A percentile compares a stretch with the other conserved stretches of the same genome.
phyloP scores from a whole-genome alignment of 73 alveolate genomes.

The Paramecium sexaurelia region DNA sequence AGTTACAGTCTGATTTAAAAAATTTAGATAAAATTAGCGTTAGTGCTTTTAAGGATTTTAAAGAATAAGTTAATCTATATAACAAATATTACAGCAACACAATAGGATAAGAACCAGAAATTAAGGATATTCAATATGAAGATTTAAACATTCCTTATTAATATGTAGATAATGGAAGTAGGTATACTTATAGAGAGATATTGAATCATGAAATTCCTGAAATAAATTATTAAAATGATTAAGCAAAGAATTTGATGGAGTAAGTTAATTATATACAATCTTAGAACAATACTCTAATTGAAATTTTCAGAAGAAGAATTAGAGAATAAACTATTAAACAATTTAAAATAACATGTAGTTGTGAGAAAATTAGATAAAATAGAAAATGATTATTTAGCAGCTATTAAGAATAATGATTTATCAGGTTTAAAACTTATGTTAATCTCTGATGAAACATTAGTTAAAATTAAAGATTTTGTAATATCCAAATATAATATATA shows the following conservation, averaged over 20 bases:
- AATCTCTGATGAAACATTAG: background rate
- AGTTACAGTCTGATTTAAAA: background rate
- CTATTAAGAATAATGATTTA: background rate
- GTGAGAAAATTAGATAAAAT: background rate
- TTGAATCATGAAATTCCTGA: background rate
- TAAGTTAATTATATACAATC: background rate
- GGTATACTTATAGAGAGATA: constrained; percentile 1
- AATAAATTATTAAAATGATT: background rate
- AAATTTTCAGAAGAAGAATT: background rate
- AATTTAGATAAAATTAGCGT: constrained; percentile 39
- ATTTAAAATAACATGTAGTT: background rate
- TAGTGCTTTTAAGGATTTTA: constrained; percentile 32
- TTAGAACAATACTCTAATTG: background rate
- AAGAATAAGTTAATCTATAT: constrained; percentile 24
- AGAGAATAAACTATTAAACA: background rate
- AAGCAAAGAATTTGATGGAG: background rate
- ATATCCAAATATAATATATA: background rate
- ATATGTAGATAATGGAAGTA: background rate
- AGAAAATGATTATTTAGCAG: background rate
- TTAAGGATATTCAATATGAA: background rate
- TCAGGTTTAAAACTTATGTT: background rate
- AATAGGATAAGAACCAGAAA: background rate
- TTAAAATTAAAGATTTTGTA: background rate
- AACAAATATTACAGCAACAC: constrained; percentile 29
- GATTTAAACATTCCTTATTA: constrained; percentile 7